A percentile compares a stretch with the other conserved stretches of the same genome.
Conservation (phyloP, 1,284 basidiomycete species). For the Rhodotorula sp. region DNA sequence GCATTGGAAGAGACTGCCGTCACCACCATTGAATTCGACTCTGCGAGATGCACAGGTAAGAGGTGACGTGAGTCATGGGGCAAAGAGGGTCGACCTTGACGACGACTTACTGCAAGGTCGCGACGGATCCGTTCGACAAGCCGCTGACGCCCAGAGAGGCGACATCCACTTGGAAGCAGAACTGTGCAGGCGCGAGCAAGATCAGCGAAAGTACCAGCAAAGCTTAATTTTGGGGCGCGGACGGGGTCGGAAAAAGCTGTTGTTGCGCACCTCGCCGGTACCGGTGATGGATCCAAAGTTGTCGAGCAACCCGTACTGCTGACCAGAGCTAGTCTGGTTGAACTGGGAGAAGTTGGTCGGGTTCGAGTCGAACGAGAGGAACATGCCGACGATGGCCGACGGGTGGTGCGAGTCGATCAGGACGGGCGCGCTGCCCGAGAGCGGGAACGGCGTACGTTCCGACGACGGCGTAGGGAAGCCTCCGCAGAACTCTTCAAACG, state of each 20-base stretch:
- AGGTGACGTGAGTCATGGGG: neutral
- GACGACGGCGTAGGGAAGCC: slow-evolving; percentile 49
- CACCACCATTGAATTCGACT: slow-evolving; percentile 62
- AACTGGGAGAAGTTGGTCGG: slow-evolving; percentile 64
- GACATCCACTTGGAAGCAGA: slow-evolving; percentile 37
- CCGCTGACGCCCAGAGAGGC: slow-evolving; percentile 19
- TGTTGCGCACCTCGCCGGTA: slow-evolving; percentile 22
- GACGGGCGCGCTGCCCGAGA: slow-evolving; percentile 58
- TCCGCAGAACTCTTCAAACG: slow-evolving; percentile 51
- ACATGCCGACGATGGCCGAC: slow-evolving; percentile 58
- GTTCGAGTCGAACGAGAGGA: slow-evolving; percentile 59
- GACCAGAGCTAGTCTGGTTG: slow-evolving; percentile 50
- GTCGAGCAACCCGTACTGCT: slow-evolving; percentile 14
- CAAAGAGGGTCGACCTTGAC: slow-evolving; percentile 14
- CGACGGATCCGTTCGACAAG: slow-evolving; percentile 26
- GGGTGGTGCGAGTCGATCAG: slow-evolving; percentile 62
- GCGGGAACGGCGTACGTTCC: slow-evolving; percentile 63
- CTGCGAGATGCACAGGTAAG: slow-evolving; percentile 47
- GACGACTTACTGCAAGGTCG: slow-evolving; percentile 37
- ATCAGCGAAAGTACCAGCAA: neutral
- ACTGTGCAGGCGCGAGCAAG: slow-evolving; percentile 2
- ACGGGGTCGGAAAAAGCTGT: neutral
- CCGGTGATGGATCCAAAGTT: slow-evolving; percentile 43
- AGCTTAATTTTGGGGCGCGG: neutral
- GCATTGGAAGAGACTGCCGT: slow-evolving; percentile 52